These are phyloP conservation scores for Sergeia podlipaevii DNA, from an alignment of 208 protist species.

Conservation along the genomic window DNA sequence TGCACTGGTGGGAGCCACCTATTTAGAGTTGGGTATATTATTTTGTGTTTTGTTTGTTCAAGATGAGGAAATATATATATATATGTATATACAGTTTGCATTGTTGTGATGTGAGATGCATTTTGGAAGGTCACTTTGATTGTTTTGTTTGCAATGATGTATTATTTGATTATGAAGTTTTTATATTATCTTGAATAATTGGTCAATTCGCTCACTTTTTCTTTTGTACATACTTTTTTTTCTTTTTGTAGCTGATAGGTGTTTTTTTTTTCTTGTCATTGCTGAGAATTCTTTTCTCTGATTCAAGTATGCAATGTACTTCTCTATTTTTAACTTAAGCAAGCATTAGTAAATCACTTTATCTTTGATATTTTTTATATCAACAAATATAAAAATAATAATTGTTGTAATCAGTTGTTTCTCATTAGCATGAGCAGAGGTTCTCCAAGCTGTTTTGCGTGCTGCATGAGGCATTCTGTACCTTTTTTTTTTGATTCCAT, in stretches of 20 bases:
- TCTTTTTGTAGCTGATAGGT: not conserved
- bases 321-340: too few species aligned
- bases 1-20: too few species aligned
- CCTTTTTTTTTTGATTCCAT: too few species aligned
- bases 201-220: not conserved
- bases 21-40: too few species aligned
- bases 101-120: not conserved
- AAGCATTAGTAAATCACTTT: too few species aligned
- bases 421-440: too few species aligned
- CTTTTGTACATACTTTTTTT: not conserved
- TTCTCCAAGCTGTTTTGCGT: too few species aligned
- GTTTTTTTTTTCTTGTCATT: not conserved
- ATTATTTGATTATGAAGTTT: not conserved
- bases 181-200: not conserved
- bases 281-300: not conserved
- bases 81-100: not conserved
- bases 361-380: too few species aligned
- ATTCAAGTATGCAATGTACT: not conserved
- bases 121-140: not conserved
- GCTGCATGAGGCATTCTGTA: too few species aligned
- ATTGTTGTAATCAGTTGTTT: too few species aligned
- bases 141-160: not conserved
- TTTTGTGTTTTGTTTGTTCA: conserved; percentile 1
- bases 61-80: not conserved
- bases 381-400: too few species aligned